phyloP scores from a whole-genome alignment of 2,329 filamentous ascomycete genomes.

The Zasmidium angulare region DNA sequence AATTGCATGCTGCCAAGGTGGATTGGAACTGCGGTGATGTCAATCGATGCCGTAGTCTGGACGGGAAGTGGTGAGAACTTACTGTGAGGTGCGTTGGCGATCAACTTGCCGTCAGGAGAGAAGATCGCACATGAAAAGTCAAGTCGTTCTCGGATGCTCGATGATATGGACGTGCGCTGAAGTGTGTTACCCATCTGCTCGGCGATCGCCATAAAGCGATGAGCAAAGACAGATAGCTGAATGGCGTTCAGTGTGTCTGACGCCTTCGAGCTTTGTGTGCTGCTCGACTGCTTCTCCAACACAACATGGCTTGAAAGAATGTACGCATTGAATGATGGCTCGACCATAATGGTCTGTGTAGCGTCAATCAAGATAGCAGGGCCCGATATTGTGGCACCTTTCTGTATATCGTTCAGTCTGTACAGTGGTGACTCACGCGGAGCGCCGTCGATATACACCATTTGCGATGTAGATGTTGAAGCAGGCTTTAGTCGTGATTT shows the following conservation, averaged over 20 bases:
- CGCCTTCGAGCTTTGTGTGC: constrained; percentile 7
- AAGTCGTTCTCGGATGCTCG: constrained; percentile 46
- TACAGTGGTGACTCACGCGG: constrained; percentile 26
- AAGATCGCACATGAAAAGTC: constrained; percentile 48
- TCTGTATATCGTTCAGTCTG: constrained; percentile 21
- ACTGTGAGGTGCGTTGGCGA: constrained; percentile 44
- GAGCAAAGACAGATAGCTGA: constrained; percentile 55
- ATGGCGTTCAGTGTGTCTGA: constrained; percentile 46
- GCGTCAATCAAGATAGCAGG: constrained; percentile 40
- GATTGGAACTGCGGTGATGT: constrained; percentile 33
- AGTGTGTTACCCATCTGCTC: constrained; percentile 60
- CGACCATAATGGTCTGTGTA: constrained; percentile 49
- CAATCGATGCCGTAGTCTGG: no score
- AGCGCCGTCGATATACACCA: background rate
- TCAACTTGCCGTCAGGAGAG: constrained; percentile 42
- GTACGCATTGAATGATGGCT: constrained; percentile 37
- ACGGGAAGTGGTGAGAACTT: no score
- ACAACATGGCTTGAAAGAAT: constrained; percentile 41
- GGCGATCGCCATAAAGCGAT: constrained; percentile 60
- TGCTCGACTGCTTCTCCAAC: constrained; percentile 34
- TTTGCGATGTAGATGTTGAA: constrained; percentile 20
- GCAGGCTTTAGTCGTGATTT: constrained; percentile 27
- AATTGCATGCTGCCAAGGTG: constrained; percentile 46
- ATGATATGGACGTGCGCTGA: constrained; percentile 56
- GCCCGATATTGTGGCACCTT: constrained; percentile 26